phyloP scores from a whole-genome alignment of 129 eudicot genomes.

The Lactuca saligna region DNA sequence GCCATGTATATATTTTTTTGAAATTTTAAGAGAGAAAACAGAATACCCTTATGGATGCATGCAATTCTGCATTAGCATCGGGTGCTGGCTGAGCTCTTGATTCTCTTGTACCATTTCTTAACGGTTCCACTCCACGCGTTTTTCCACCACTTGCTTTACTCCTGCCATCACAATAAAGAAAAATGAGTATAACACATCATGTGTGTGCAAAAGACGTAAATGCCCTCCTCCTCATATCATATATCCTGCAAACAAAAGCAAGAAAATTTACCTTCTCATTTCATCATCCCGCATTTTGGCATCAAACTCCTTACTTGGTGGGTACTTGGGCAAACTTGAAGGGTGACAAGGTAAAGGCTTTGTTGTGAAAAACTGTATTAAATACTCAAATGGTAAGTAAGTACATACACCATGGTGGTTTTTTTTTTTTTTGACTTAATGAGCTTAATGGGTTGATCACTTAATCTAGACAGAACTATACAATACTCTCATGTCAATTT shows the following conservation, averaged over 20 bases:
- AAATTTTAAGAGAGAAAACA: not conserved
- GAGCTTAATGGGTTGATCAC: not conserved
- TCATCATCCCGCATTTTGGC: constrained; percentile 78
- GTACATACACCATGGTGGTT: not conserved
- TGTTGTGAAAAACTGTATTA: constrained; percentile 66
- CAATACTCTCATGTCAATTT: not conserved
- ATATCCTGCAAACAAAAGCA: not conserved
- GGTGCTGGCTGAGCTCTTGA: constrained; percentile 78
- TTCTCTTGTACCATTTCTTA: constrained; percentile 48
- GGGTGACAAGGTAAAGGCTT: constrained; percentile 90
- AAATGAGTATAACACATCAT: not conserved
- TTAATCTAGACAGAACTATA: not conserved
- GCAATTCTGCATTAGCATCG: constrained; percentile 85
- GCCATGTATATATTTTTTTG: too few species aligned
- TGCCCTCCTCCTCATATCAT: not conserved
- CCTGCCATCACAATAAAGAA: constrained; percentile 32
- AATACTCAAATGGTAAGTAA: not conserved
- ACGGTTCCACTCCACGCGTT: constrained; percentile 49
- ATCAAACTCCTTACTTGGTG: constrained; percentile 86
- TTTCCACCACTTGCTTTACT: constrained; percentile 54
- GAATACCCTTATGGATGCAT: constrained; percentile 60
- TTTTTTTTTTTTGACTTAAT: not conserved
- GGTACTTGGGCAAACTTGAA: constrained; percentile 82
- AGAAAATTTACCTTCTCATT: constrained; percentile 56
- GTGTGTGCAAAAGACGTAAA: not conserved